Evolutionary conservation across 352 stramenopile genomes (phyloP).

Genomic region (Phytophthora tubulina): DNA sequence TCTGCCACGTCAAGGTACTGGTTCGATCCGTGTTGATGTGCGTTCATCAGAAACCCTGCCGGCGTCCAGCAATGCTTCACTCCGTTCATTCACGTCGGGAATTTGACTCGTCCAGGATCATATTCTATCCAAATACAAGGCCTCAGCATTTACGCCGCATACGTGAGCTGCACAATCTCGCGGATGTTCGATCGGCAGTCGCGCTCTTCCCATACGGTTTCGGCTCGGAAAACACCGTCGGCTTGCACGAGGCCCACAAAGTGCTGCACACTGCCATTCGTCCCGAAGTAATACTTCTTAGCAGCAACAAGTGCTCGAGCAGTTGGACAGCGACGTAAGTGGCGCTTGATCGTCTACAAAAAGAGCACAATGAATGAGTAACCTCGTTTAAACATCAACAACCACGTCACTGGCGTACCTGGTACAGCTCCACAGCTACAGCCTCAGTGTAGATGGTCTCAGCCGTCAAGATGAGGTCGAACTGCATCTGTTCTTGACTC

Average conservation of each 20-base stretch:
- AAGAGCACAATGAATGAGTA: constrained; percentile 12
- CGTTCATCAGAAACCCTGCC: constrained; percentile 30
- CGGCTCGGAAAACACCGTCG: constrained; percentile 59
- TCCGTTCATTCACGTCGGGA: constrained; percentile 17
- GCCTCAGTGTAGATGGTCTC: constrained; percentile 90
- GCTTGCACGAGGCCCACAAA: constrained; percentile 68
- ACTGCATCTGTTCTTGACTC: constrained; percentile 52
- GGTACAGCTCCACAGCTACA: constrained; percentile 73
- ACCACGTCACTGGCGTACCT: constrained; percentile 45
- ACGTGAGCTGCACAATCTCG: constrained; percentile 77
- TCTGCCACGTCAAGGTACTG: constrained; percentile 15
- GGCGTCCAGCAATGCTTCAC: background rate
- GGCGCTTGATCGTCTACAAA: constrained; percentile 76
- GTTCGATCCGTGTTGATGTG: constrained; percentile 16
- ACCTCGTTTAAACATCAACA: background rate
- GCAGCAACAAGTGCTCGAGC: constrained; percentile 76
- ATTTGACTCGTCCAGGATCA: background rate
- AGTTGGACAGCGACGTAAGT: constrained; percentile 54
- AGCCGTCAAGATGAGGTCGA: constrained; percentile 83
- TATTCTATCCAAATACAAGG: constrained; percentile 11
- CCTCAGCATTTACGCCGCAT: constrained; percentile 15
- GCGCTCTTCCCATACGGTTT: constrained; percentile 76
- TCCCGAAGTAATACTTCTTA: constrained; percentile 92
- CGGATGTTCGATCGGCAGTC: constrained; percentile 85
- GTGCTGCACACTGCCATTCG: constrained; percentile 87